Percentiles rank a stretch among this genome's conserved stretches.
phyloP scores from a whole-genome alignment of 1,139 yeast species.

The Geotrichum candidum region DNA sequence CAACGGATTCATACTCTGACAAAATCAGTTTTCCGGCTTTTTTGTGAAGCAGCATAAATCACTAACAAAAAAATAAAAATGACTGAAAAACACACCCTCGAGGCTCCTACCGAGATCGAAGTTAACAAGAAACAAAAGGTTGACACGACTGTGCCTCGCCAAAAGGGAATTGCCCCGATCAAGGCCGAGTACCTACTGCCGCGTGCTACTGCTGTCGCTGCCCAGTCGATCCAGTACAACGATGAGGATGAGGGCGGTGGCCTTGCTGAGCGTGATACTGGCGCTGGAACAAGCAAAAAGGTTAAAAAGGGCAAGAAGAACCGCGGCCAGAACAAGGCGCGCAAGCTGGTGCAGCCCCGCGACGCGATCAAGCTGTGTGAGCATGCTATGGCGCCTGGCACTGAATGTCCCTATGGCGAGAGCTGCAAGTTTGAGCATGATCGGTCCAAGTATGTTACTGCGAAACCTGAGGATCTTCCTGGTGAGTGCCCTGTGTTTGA shows the following conservation, averaged over 20 bases:
- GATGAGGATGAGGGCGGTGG: conserved; percentile 49
- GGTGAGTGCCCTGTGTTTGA: conserved; percentile 79
- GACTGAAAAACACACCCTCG: conserved; percentile 12
- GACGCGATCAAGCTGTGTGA: conserved; percentile 63
- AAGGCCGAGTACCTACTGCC: conserved; percentile 47
- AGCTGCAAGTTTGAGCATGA: conserved; percentile 77
- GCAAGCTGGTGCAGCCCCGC: conserved; percentile 67
- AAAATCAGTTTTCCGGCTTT: background rate
- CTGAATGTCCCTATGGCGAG: conserved; percentile 62
- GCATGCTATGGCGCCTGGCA: conserved; percentile 23
- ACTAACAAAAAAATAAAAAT: background rate
- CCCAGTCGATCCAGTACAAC: conserved; percentile 31
- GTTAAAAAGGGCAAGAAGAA: conserved; percentile 38
- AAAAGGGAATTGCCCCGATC: conserved; percentile 55
- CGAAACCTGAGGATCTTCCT: conserved; percentile 65
- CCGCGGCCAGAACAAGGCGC: conserved; percentile 84
- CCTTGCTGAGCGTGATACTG: conserved; percentile 38
- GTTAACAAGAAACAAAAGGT: conserved; percentile 7
- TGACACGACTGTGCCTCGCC: conserved; percentile 5
- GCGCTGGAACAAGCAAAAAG: conserved; percentile 44
- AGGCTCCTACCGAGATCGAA: conserved; percentile 2
- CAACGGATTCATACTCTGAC: background rate
- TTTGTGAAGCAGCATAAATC: background rate
- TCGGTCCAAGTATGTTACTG: conserved; percentile 51
- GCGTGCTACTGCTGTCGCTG: conserved; percentile 20